Conservation (phyloP, 495 filamentous ascomycete species). For the Podospora comata region DNA sequence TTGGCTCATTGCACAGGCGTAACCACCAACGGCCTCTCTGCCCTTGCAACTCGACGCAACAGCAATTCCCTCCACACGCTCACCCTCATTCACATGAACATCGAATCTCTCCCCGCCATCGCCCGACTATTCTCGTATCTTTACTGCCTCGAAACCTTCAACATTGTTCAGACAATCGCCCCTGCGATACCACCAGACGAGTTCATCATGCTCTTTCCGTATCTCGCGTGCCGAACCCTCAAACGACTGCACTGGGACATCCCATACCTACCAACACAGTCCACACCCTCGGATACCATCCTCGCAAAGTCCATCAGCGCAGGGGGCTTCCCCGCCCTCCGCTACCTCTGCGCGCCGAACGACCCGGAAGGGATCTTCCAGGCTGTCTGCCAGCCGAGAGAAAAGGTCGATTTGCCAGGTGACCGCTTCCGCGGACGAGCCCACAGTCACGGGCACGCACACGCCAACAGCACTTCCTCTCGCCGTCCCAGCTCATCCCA, state of each 20-base stretch:
- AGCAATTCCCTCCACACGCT: slow-evolving; percentile 57
- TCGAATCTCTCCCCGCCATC: slow-evolving; percentile 66
- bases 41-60: slow-evolving; percentile 60
- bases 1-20: slow-evolving; percentile 74
- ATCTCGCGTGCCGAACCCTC: slow-evolving; percentile 65
- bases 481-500: not conserved
- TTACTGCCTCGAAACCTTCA: slow-evolving; percentile 59
- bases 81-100: slow-evolving; percentile 61
- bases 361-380: slow-evolving; percentile 74
- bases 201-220: slow-evolving; percentile 62
- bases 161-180: slow-evolving; percentile 63
- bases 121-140: slow-evolving; percentile 72
- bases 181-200: slow-evolving; percentile 58
- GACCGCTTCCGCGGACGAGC: slow-evolving; percentile 36
- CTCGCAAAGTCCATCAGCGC: slow-evolving; percentile 69
- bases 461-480: slow-evolving; percentile 9
- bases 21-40: slow-evolving; percentile 70
- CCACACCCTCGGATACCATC: slow-evolving; percentile 60
- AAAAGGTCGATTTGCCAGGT: slow-evolving; percentile 33
- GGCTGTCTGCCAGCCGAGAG: slow-evolving; percentile 59
- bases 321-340: slow-evolving; percentile 67
- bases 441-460: slow-evolving; percentile 20
- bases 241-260: slow-evolving; percentile 81
- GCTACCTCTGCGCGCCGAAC: slow-evolving; percentile 64
- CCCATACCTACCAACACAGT: slow-evolving; percentile 43